Conservation (phyloP, 345 rosid genomes). For the Pelargonium nanum region DNA sequence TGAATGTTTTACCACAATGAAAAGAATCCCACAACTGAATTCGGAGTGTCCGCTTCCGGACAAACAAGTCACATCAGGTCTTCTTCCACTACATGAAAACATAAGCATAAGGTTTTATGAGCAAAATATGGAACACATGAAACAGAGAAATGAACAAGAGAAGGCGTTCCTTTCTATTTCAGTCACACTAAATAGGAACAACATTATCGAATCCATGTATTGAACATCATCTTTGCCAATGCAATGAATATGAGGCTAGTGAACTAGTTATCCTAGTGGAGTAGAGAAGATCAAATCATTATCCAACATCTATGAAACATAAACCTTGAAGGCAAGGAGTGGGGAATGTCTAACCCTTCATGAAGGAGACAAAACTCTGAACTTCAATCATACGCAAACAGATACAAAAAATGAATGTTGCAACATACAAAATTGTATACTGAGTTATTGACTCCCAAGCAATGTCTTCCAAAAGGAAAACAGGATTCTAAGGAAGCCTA, state of each 20-base stretch:
- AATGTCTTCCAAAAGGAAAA: background rate
- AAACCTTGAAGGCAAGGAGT: background rate
- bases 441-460: background rate
- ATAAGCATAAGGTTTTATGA: background rate
- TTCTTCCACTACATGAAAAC: slow-evolving; percentile 20
- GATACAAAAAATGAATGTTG: background rate
- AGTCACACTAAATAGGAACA: background rate
- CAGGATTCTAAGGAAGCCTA: background rate
- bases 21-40: slow-evolving; percentile 16
- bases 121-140: too few species aligned
- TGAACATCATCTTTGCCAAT: background rate
- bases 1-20: slow-evolving; percentile 15
- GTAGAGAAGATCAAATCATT: too few species aligned
- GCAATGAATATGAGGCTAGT: background rate
- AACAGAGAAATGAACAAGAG: too few species aligned
- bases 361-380: too few species aligned
- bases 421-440: too few species aligned
- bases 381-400: background rate
- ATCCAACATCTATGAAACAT: background rate
- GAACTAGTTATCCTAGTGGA: too few species aligned
- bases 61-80: slow-evolving; percentile 31
- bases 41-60: slow-evolving; percentile 19
- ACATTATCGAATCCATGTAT: too few species aligned
- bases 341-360: too few species aligned
- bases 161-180: too few species aligned